Percentiles rank a stretch among this genome's conserved stretches.
phyloP scores from a whole-genome alignment of 495 filamentous ascomycete species.

The Penicillium lividum region DNA sequence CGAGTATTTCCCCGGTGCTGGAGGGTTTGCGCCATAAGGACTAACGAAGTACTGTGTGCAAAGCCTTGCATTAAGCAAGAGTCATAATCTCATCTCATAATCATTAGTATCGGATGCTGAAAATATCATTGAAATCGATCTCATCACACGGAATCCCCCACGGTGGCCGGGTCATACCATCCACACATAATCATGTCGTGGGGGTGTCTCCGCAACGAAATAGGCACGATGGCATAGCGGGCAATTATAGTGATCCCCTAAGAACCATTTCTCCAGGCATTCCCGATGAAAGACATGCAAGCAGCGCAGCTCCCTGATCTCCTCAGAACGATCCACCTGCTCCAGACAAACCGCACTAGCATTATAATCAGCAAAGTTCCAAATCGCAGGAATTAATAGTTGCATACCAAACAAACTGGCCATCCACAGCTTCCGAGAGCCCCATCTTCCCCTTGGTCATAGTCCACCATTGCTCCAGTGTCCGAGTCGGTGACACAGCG shows the following conservation, averaged over 20 bases:
- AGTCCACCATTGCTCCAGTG: constrained; percentile 47
- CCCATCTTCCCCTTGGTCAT: constrained; percentile 38
- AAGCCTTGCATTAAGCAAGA: not conserved
- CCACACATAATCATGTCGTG: constrained; percentile 43
- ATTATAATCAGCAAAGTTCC: not conserved
- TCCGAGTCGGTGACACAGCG: constrained; percentile 40
- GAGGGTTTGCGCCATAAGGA: constrained; percentile 21
- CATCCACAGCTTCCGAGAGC: constrained; percentile 38
- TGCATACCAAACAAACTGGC: constrained; percentile 47
- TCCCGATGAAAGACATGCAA: constrained; percentile 50
- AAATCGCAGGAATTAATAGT: not conserved
- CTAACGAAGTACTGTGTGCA: not conserved
- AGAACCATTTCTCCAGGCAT: constrained; percentile 49
- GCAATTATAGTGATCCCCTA: constrained; percentile 46
- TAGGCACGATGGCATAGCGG: constrained; percentile 46
- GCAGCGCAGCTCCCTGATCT: constrained; percentile 47
- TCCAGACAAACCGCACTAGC: constrained; percentile 47
- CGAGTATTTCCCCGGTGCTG: constrained; percentile 29
- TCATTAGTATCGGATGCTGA: constrained; percentile 1
- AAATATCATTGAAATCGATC: not conserved
- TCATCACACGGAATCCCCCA: not conserved
- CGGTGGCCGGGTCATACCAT: constrained; percentile 36
- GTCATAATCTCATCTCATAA: constrained; percentile 14
- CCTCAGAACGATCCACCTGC: constrained; percentile 38
- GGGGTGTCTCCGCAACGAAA: constrained; percentile 36